Base-by-base conservation (phyloP, 306 rosid genomes). In the Abrus precatorius region DNA sequence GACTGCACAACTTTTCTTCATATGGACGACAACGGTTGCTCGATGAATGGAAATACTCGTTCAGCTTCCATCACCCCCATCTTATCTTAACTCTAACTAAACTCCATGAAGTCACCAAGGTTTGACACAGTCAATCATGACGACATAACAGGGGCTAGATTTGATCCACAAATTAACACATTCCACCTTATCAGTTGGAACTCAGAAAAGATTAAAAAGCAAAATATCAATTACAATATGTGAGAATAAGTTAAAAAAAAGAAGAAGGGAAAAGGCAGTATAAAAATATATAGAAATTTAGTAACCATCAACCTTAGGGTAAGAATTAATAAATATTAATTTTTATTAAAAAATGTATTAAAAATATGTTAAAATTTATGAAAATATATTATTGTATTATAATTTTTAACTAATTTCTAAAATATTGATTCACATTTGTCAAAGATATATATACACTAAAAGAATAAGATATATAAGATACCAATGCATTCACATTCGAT, bases 1-100 rank as follows among this genome's bases (percentile, higher is more conserved):
- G 83, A 85, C 82, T 12, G 2, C 63, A 50, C 78, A 6, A 50
- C 74, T 62, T n/a, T 28, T 33, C 33, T 64, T 41, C 52, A 32
- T 13, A 45, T 20, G 20, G 5, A 44, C 28, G 55, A 27, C 41
- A 68, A 29, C 9, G 9, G 5, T 27, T 43, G 9, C 72, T 43
- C 74, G 29, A 38, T 4, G 54, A 43, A 20, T 43, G 4, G 20
- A 67, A 67, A 43, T 66, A 41, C 4, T n/a, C n/a, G 9, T 11
- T 11, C 28, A 14, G 9, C 9, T 45, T 62, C 9, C 69, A 9
- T 62, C 70, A 14, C 13, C 70, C 40, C 20, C 34, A 14, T 63
- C 69, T 36, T 3, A 29, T 57, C 38, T 1, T 62, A 62, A 33
- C 64, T 7, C 33, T n/a, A 27, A 69, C 27, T 34, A 64, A 73